Percentiles rank a stretch among this genome's conserved stretches.
Conservation (phyloP, 495 filamentous ascomycete genomes). For the Tuber melanosporum region DNA sequence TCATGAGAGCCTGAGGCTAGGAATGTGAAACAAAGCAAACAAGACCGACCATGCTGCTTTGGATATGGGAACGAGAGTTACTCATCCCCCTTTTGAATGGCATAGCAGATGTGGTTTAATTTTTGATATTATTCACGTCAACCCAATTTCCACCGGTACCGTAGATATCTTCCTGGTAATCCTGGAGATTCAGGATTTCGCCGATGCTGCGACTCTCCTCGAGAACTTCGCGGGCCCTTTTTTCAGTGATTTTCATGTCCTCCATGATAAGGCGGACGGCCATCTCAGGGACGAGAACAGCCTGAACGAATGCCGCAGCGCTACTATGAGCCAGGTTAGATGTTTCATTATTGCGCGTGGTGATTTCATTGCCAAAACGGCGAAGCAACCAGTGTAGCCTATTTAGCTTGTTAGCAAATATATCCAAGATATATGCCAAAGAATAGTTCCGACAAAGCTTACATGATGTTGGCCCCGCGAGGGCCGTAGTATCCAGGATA, state of each 20-base stretch:
- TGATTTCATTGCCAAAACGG: not conserved
- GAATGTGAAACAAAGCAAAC: not conserved
- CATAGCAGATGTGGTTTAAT: not conserved
- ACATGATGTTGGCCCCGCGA: constrained; percentile 63
- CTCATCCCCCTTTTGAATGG: not conserved
- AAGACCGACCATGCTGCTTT: not conserved
- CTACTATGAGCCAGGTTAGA: constrained; percentile 56
- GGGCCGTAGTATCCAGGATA: constrained; percentile 83
- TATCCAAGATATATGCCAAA: not conserved
- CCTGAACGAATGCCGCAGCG: constrained; percentile 69
- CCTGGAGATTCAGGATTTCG: constrained; percentile 63
- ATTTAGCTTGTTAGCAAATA: not conserved
- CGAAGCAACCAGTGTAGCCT: not conserved
- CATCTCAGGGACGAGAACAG: constrained; percentile 81
- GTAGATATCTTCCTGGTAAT: constrained; percentile 54
- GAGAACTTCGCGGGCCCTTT: constrained; percentile 61
- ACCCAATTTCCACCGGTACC: constrained; percentile 26
- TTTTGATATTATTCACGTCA: not conserved
- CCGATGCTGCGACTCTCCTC: constrained; percentile 71
- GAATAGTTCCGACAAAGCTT: constrained; percentile 25
- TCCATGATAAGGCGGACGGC: constrained; percentile 70
- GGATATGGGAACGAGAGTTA: not conserved
- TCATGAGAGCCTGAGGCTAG: not conserved
- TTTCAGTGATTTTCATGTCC: constrained; percentile 66
- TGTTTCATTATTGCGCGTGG: not conserved